Evolutionary conservation across 495 filamentous ascomycete genomes (phyloP), one percentile per base, ranked within the genome.

Genomic region (Parachaetomium inaequale): DNA sequence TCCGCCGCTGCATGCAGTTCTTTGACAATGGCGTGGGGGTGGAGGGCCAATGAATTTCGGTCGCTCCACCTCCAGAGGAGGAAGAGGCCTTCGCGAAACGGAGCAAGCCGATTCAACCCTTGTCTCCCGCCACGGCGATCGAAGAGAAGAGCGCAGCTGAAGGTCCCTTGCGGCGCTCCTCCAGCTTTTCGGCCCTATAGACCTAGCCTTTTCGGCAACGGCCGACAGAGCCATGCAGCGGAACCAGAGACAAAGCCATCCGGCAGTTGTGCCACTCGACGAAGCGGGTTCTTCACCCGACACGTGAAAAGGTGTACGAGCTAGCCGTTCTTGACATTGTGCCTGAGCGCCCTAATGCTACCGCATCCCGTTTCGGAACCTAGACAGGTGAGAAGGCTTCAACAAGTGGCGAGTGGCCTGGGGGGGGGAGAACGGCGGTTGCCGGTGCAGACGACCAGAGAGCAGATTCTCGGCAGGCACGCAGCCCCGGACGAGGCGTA

Each of bases 181-280:
- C 47, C 47, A 58, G 61, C 25, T 57, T 67, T 64, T 72, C 71
- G 67, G 71, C 57, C 67, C 71, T 72, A 70, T 72, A 70, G 63
- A 31, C 60, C 46, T 68, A 62, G 68, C 69, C 52, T 64, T 63
- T 65, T 71, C 70, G 70, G 70, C 69, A 66, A 66, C 63, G 63
- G 70, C 70, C 70, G 70, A 71, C 63, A 70, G 54, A 70, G 52
- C 65, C 55, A 64, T 68, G 61, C 68, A 66, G 61, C 42, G 52
- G 60, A 59, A 62, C 64, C 59, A 63, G 62, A 68, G 64, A 68
- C 69, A 66, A 65, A 67, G 54, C 66, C 63, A 68, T 61, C 64
- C 65, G 66, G 59, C 46, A 36, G 38, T 63, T 66, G 66, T 71
- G 52, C 61, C 40, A 70, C 69, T 65, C 54, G 21, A 62, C 26